phyloP scores from a whole-genome alignment of 148 eudicot genomes.

The Selenicereus undatus region DNA sequence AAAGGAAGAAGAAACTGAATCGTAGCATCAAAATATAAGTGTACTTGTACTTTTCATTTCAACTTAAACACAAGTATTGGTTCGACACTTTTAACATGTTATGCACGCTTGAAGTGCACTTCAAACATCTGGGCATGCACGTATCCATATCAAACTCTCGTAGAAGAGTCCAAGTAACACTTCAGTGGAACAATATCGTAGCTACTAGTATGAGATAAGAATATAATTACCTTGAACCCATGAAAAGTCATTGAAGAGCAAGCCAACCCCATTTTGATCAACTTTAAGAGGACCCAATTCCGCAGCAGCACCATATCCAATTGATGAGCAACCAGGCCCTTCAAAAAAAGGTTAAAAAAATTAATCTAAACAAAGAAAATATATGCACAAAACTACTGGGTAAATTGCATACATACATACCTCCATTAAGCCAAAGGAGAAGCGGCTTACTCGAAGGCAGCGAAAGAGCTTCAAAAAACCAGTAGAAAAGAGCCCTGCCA shows the following conservation, averaged over 20 bases:
- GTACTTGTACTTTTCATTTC: background rate
- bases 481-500: constrained; percentile 71
- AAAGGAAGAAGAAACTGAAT: too few relatives aligned
- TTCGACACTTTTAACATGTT: background rate
- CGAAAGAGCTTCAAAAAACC: constrained; percentile 67
- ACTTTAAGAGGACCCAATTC: constrained; percentile 69
- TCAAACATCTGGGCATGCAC: background rate
- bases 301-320: constrained; percentile 67
- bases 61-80: background rate
- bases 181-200: background rate
- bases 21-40: background rate
- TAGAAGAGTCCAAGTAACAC: background rate
- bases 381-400: background rate
- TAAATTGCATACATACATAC: constrained; percentile 17
- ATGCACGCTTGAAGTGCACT: background rate
- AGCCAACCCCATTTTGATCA: constrained; percentile 40
- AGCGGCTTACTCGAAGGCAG: constrained; percentile 46
- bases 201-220: background rate
- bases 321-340: constrained; percentile 79
- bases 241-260: constrained; percentile 45
- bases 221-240: constrained; percentile 47
- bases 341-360: background rate
- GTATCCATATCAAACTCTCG: background rate
- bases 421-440: constrained; percentile 74
- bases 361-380: background rate